phyloP scores from a whole-genome alignment of 495 filamentous ascomycete genomes.

The Polyplosphaeria fusca region DNA sequence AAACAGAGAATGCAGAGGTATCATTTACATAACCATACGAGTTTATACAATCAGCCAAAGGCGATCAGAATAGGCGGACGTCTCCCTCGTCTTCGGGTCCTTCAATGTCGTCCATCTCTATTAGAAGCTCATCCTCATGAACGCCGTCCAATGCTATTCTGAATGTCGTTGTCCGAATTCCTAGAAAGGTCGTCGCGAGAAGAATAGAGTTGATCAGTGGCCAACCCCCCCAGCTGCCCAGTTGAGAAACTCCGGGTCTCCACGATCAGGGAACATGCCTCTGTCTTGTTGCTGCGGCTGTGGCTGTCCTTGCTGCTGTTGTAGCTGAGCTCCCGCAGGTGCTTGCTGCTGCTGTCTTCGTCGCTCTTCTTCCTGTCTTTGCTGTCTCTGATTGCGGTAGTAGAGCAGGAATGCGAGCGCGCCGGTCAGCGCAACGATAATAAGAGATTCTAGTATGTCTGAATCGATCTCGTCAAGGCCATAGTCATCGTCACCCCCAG shows the following conservation, averaged over 20 bases:
- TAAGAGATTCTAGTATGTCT: slow-evolving; percentile 73
- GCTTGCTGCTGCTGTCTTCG: slow-evolving; percentile 40
- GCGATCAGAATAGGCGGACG: background rate
- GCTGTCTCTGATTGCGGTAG: slow-evolving; percentile 68
- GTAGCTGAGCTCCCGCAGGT: slow-evolving; percentile 27
- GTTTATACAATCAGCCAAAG: background rate
- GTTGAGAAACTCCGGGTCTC: slow-evolving; percentile 65
- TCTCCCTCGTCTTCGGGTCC: background rate
- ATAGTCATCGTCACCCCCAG: slow-evolving; percentile 60
- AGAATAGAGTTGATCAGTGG: slow-evolving; percentile 50
- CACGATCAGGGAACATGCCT: slow-evolving; percentile 69
- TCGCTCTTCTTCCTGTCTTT: slow-evolving; percentile 44
- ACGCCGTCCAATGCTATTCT: slow-evolving; percentile 16
- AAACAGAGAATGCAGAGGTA: background rate
- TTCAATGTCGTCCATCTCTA: background rate
- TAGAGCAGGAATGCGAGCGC: slow-evolving; percentile 75
- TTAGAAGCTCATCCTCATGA: slow-evolving; percentile 6
- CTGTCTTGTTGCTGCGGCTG: slow-evolving; percentile 48
- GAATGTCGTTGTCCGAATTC: background rate
- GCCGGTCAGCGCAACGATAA: slow-evolving; percentile 75
- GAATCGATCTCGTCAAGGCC: slow-evolving; percentile 65
- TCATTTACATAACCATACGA: slow-evolving; percentile 19
- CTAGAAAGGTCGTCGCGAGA: background rate
- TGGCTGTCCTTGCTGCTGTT: slow-evolving; percentile 35
- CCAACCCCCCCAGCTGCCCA: slow-evolving; percentile 77